phyloP scores from a whole-genome alignment of 2,329 filamentous ascomycete genomes.

The Aspergillus udagawae region DNA sequence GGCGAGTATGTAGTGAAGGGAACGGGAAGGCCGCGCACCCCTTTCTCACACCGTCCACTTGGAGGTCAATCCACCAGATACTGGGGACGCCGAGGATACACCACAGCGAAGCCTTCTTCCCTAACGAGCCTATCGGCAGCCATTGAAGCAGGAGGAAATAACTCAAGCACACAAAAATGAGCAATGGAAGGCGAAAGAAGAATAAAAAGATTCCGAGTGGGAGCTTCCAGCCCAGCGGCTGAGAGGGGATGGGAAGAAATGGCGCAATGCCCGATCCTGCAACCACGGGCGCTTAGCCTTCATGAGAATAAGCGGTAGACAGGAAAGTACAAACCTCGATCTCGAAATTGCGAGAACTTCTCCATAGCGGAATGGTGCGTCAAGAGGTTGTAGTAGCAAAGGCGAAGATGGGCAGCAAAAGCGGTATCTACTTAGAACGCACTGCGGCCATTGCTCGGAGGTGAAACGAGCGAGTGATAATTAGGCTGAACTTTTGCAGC shows the following conservation, averaged over 20 bases:
- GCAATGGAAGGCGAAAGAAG: constrained; percentile 72
- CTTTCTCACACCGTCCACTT: constrained; percentile 92
- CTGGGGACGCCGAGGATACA: constrained; percentile 80
- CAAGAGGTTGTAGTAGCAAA: neutral
- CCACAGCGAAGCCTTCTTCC: constrained; percentile 85
- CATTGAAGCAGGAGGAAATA: constrained; percentile 83
- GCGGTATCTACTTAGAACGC: neutral
- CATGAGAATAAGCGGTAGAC: neutral
- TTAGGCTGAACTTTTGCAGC: neutral
- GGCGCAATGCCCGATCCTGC: constrained; percentile 92
- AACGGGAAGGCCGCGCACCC: constrained; percentile 51
- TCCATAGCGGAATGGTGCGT: constrained; percentile 60
- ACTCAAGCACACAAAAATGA: constrained; percentile 61
- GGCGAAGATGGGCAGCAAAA: neutral
- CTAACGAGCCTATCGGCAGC: constrained; percentile 65
- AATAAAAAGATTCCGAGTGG: constrained; percentile 70
- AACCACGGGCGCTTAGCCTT: constrained; percentile 3
- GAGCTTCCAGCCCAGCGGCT: constrained; percentile 58
- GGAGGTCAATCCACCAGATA: constrained; percentile 98
- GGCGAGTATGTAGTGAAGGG: neutral
- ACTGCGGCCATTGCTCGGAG: neutral
- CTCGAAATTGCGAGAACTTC: constrained; percentile 89
- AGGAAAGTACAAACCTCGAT: constrained; percentile 61
- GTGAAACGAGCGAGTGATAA: neutral
- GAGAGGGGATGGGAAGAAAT: constrained; percentile 77